phyloP scores from a whole-genome alignment of 2,329 filamentous ascomycete species.

The Graphilbum ipis-grandicollis region DNA sequence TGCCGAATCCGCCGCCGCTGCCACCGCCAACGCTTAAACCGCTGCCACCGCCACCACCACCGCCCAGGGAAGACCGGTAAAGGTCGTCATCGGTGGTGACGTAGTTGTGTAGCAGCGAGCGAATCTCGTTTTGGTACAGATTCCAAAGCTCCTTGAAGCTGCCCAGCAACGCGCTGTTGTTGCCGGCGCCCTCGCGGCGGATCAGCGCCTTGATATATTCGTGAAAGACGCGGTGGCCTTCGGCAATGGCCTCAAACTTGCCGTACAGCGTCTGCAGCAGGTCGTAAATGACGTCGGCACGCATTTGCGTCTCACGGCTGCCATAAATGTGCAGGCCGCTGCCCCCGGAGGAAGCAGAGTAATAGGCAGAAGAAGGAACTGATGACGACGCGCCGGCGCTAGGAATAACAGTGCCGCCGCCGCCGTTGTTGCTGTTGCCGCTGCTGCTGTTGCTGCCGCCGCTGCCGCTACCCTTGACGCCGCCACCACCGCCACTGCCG shows the following conservation, averaged over 20 bases:
- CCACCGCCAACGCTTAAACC: no score
- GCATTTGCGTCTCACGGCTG: constrained; percentile 55
- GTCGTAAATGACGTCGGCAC: constrained; percentile 76
- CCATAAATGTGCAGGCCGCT: constrained; percentile 38
- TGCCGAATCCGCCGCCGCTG: neutral
- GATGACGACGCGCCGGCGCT: neutral
- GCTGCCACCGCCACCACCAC: constrained; percentile 13
- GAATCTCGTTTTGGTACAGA: constrained; percentile 92
- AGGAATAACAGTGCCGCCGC: no score
- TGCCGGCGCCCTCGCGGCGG: constrained; percentile 54
- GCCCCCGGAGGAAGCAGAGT: neutral
- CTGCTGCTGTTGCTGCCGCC: no score
- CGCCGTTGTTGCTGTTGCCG: no score
- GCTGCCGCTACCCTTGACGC: constrained; percentile 21
- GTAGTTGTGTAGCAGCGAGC: constrained; percentile 86
- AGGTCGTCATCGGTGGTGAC: constrained; percentile 78
- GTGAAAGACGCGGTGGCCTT: constrained; percentile 85
- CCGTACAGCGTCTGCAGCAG: constrained; percentile 84
- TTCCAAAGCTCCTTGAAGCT: constrained; percentile 98
- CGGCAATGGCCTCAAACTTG: constrained; percentile 93
- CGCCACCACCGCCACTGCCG: constrained; percentile 30
- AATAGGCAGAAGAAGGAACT: no score
- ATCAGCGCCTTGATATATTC: constrained; percentile 80
- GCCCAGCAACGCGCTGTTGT: constrained; percentile 52
- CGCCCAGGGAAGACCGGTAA: constrained; percentile 38